Evolutionary conservation across 805 yeast genomes (phyloP).

Genomic region (Maudiozyma pseudohumilis): DNA sequence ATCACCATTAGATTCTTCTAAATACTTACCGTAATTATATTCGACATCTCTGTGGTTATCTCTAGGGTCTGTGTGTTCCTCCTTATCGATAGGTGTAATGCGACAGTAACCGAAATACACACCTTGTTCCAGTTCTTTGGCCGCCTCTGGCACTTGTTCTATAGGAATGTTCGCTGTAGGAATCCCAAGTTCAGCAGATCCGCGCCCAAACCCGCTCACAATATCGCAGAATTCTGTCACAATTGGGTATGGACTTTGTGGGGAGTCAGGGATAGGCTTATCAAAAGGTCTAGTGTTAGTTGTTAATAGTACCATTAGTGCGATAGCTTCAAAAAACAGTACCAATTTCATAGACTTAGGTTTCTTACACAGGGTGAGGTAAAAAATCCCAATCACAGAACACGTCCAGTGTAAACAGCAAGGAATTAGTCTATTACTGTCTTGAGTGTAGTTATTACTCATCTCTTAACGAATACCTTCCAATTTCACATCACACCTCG

Average conservation of each 20-base stretch:
- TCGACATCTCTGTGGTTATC: constrained; percentile 36
- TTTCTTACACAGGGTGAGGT: too few species aligned
- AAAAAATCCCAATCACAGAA: too few species aligned
- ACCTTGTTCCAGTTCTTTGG: constrained; percentile 51
- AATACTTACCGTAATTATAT: constrained; percentile 50
- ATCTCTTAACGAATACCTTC: too few species aligned
- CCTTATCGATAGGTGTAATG: constrained; percentile 19
- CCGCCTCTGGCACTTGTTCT: constrained; percentile 33
- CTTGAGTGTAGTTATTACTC: too few species aligned
- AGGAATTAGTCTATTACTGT: too few species aligned
- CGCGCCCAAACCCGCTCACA: constrained; percentile 87
- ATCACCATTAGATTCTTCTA: constrained; percentile 31
- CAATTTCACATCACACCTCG: too few species aligned
- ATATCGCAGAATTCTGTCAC: constrained; percentile 38
- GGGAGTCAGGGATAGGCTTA: constrained; percentile 32
- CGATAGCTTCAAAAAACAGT: constrained; percentile 3
- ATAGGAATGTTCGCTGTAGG: constrained; percentile 91
- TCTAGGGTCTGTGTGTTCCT: constrained; percentile 20
- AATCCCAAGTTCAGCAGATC: constrained; percentile 84
- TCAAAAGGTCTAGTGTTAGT: constrained; percentile 16
- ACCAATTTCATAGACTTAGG: constrained; percentile 3
- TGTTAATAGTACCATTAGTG: constrained; percentile 2
- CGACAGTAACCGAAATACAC: constrained; percentile 80
- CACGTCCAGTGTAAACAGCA: too few species aligned
- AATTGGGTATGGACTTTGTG: constrained; percentile 41